Evolutionary conservation across 192 early-diverging fungal genomes (phyloP).

Genomic region (Coemansia sp.): DNA sequence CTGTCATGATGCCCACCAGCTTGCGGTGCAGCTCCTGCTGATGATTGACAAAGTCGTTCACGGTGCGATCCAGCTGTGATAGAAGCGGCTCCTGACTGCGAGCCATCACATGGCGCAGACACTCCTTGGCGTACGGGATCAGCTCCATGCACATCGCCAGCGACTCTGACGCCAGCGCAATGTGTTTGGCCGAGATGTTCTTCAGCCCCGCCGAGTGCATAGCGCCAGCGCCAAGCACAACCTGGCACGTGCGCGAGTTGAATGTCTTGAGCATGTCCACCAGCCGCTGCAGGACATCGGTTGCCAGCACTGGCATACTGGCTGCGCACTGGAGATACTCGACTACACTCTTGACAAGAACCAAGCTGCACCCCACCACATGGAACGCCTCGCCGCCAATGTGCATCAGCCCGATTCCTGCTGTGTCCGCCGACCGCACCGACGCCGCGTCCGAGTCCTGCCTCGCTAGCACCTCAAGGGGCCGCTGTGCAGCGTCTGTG

Average conservation of each 20-base stretch:
- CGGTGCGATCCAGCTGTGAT: conserved; percentile 85
- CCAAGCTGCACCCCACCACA: conserved; percentile 84
- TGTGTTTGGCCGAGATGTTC: conserved; percentile 95
- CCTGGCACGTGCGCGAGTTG: conserved; percentile 94
- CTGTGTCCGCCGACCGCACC: conserved; percentile 41
- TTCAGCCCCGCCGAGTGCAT: conserved; percentile 96
- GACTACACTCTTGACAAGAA: conserved; percentile 87
- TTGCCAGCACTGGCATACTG: conserved; percentile 73
- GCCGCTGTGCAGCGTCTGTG: background rate
- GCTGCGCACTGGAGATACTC: conserved; percentile 87
- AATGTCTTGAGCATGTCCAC: conserved; percentile 84
- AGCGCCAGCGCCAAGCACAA: conserved; percentile 96
- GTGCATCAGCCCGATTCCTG: conserved; percentile 64
- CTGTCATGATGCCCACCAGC: conserved; percentile 93
- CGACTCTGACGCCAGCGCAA: conserved; percentile 93
- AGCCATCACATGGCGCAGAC: conserved; percentile 69
- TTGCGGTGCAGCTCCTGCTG: conserved; percentile 89
- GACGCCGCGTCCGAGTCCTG: conserved; percentile 45
- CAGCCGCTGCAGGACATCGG: conserved; percentile 86
- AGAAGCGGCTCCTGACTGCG: conserved; percentile 78
- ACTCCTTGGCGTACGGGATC: conserved; percentile 79
- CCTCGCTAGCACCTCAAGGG: conserved; percentile 6
- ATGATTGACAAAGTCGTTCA: conserved; percentile 84
- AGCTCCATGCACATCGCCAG: conserved; percentile 83
- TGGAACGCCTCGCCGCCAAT: conserved; percentile 77